A percentile compares a stretch with the other conserved stretches of the same genome.
phyloP scores from a whole-genome alignment of 805 yeast species.

The Monosporozyma unispora region DNA sequence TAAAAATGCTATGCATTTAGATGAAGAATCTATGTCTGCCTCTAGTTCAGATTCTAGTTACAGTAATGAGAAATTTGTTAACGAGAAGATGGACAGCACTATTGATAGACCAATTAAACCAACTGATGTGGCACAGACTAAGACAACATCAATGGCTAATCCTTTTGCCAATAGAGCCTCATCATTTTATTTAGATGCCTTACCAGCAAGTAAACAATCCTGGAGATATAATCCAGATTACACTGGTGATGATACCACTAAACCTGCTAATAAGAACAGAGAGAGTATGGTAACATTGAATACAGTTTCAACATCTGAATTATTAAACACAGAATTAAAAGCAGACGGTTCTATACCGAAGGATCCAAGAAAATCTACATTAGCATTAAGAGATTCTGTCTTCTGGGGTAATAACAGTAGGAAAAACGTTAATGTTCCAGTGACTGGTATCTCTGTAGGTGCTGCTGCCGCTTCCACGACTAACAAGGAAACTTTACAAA shows the following conservation, averaged over 20 bases:
- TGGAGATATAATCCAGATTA: conserved; percentile 43
- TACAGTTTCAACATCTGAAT: conserved; percentile 78
- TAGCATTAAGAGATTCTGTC: conserved; percentile 36
- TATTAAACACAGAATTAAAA: conserved; percentile 69
- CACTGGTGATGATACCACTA: conserved; percentile 10
- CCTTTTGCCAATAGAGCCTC: conserved; percentile 24
- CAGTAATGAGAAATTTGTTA: conserved; percentile 8
- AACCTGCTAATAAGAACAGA: conserved; percentile 36
- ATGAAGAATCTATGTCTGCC: conserved; percentile 38
- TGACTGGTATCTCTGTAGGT: too few species aligned
- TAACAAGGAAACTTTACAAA: background rate
- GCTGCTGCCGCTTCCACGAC: background rate
- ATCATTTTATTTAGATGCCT: conserved; percentile 27
- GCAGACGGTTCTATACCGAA: conserved; percentile 43
- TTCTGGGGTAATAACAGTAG: conserved; percentile 21
- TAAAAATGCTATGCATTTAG: conserved; percentile 39
- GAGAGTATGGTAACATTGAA: conserved; percentile 65
- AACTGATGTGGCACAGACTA: conserved; percentile 15
- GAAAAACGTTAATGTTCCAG: background rate
- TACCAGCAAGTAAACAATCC: conserved; percentile 37
- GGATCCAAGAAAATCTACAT: conserved; percentile 35
- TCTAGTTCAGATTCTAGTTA: conserved; percentile 37
- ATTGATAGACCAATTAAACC: background rate
- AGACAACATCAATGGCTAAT: conserved; percentile 15
- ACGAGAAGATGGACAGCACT: conserved; percentile 3